Evolutionary conservation across 805 yeast species (phyloP).

Genomic region (Yarrowia bubula): DNA sequence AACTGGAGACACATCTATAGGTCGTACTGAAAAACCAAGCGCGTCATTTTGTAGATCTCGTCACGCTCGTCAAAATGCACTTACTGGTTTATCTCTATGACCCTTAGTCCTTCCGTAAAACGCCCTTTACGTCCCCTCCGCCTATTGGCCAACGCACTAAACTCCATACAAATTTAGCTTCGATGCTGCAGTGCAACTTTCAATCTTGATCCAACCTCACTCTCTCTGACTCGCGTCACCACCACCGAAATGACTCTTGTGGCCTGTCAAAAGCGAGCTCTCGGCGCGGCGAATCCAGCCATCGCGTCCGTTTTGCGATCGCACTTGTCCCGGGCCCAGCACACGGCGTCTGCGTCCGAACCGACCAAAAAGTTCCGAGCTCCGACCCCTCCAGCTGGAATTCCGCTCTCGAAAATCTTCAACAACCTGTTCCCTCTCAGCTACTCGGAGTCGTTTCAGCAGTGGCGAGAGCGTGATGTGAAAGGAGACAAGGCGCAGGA

Average conservation of each 20-base stretch:
- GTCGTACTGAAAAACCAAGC: too few species aligned
- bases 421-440: slow-evolving; percentile 41
- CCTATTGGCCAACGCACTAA: too few species aligned
- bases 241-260: background rate
- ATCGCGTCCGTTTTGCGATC: background rate
- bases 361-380: slow-evolving; percentile 25
- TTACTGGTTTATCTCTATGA: too few species aligned
- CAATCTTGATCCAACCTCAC: background rate
- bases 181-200: background rate
- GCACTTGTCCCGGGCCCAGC: background rate
- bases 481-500: slow-evolving; percentile 44
- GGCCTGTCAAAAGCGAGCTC: slow-evolving; percentile 8
- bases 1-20: too few species aligned
- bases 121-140: too few species aligned
- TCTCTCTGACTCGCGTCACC: background rate
- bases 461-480: slow-evolving; percentile 45
- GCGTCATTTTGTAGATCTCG: too few species aligned
- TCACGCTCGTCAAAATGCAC: too few species aligned
- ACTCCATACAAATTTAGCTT: background rate
- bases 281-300: background rate
- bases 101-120: too few species aligned
- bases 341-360: background rate
- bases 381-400: slow-evolving; percentile 42
- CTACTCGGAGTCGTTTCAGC: slow-evolving; percentile 42
- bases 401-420: slow-evolving; percentile 36